Percentiles rank a stretch among this genome's conserved stretches.
phyloP scores from a whole-genome alignment of 2,329 filamentous ascomycete species.

The Xylariales sp. region DNA sequence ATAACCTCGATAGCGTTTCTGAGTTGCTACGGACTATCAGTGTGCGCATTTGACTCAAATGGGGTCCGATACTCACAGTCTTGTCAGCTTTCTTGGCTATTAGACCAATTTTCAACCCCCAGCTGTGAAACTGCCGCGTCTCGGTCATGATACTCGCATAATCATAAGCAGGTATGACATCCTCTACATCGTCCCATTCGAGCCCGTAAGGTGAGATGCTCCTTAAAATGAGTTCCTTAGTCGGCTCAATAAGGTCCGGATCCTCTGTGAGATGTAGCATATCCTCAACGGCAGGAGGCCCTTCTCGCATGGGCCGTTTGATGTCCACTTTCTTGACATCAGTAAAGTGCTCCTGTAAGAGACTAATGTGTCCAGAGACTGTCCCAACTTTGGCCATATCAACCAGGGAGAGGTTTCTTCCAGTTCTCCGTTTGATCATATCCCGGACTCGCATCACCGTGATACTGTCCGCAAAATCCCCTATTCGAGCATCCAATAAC shows the following conservation, averaged over 20 bases:
- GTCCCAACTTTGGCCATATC: conserved; percentile 8
- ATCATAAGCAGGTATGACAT: conserved; percentile 7
- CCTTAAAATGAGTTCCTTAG: conserved; percentile 2
- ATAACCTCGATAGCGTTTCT: conserved; percentile 1
- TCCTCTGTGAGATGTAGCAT: conserved; percentile 11
- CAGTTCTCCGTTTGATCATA: conserved; percentile 1
- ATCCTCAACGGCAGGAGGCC: conserved; percentile 10
- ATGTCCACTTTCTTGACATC: background rate
- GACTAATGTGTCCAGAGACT: conserved; percentile 12
- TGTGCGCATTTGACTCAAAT: too few relatives aligned
- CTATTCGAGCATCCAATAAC: conserved; percentile 3
- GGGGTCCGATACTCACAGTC: background rate
- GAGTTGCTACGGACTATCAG: background rate
- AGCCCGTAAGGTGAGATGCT: conserved; percentile 1
- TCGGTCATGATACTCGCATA: conserved; percentile 5
- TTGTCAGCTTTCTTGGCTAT: conserved; percentile 2
- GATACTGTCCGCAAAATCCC: conserved; percentile 9
- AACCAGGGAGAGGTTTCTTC: conserved; percentile 2
- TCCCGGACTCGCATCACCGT: conserved; percentile 5
- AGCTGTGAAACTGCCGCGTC: conserved; percentile 6
- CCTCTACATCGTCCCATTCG: conserved; percentile 7
- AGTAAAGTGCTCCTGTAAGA: conserved; percentile 6
- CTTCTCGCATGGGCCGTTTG: conserved; percentile 1
- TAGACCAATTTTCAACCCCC: conserved; percentile 5
- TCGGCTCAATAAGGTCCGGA: conserved; percentile 2